Conservation (phyloP, 805 yeast species). For the Teunomyces aglyptinius region DNA sequence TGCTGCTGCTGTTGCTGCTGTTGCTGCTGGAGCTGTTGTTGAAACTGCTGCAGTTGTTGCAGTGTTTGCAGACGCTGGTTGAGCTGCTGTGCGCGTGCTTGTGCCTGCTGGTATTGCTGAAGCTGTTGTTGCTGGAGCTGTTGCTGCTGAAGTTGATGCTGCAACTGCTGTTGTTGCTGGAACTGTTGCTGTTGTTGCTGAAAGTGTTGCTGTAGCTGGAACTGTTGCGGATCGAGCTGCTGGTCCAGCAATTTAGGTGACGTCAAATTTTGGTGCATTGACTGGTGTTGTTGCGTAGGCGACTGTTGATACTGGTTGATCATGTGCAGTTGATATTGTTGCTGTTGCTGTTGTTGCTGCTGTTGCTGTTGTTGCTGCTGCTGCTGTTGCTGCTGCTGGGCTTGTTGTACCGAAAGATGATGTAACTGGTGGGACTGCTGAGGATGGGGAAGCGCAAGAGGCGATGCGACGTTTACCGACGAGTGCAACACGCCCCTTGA, state of each 20-base stretch:
- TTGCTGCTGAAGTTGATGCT: conserved; percentile 8
- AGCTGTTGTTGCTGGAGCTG: conserved; percentile 12
- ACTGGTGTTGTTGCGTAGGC: conserved; percentile 13
- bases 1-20: conserved; percentile 6
- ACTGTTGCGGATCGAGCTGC: conserved; percentile 11
- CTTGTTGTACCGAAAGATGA: conserved; percentile 8
- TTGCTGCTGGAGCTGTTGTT: conserved; percentile 16
- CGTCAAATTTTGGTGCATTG: conserved; percentile 11
- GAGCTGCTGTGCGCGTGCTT: conserved; percentile 22
- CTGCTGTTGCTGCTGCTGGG: conserved; percentile 10
- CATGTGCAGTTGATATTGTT: conserved; percentile 12
- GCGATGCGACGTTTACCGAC: background rate
- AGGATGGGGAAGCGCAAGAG: conserved; percentile 3
- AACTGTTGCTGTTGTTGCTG: conserved; percentile 11
- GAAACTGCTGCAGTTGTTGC: conserved; percentile 5
- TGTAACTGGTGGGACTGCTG: conserved; percentile 2
- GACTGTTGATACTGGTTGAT: conserved; percentile 18
- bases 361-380: conserved; percentile 2
- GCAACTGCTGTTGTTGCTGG: conserved; percentile 9
- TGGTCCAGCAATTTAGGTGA: conserved; percentile 13
- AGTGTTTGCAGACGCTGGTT: conserved; percentile 7
- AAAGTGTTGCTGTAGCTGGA: conserved; percentile 3
- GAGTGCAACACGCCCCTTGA: conserved; percentile 1
- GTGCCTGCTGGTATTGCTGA: conserved; percentile 11
- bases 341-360: conserved; percentile 5